A percentile compares a stretch with the other conserved stretches of the same genome.
phyloP scores from a whole-genome alignment of 257 asterid genomes.

The Oldenlandia corymbosa region DNA sequence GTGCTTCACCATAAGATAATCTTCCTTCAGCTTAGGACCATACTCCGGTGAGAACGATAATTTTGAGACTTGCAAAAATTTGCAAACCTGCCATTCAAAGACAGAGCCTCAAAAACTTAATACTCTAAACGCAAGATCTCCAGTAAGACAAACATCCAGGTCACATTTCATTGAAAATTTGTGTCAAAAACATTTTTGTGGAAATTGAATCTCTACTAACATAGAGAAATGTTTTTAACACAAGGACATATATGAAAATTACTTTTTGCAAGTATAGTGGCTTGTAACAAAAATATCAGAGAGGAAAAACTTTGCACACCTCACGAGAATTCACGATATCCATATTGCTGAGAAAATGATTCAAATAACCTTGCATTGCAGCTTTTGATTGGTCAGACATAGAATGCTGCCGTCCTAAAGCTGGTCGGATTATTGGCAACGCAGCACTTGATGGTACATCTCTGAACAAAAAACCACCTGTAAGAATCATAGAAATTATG shows the following conservation, averaged over 20 bases:
- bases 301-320: slow-evolving; percentile 38
- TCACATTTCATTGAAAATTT: not conserved
- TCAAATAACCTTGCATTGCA: slow-evolving; percentile 96
- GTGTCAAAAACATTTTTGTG: not conserved
- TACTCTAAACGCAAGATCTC: not conserved
- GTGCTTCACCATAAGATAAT: slow-evolving; percentile 75
- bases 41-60: slow-evolving; percentile 76
- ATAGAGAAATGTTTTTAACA: too few relatives aligned
- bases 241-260: too few relatives aligned
- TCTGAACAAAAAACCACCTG: slow-evolving; percentile 99
- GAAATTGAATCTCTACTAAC: too few relatives aligned
- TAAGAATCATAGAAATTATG: slow-evolving; percentile 75
- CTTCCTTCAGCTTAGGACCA: slow-evolving; percentile 92
- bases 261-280: too few relatives aligned
- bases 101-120: slow-evolving; percentile 6
- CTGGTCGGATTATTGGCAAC: slow-evolving; percentile 89
- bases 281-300: not conserved
- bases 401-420: slow-evolving; percentile 81
- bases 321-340: slow-evolving; percentile 85
- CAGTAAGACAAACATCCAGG: not conserved
- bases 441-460: slow-evolving; percentile 99
- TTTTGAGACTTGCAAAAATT: slow-evolving; percentile 89
- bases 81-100: slow-evolving; percentile 62
- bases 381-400: slow-evolving; percentile 80
- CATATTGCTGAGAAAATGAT: slow-evolving; percentile 87